phyloP scores from a whole-genome alignment of 805 yeast genomes.

The Alloascoidea hylecoeti region DNA sequence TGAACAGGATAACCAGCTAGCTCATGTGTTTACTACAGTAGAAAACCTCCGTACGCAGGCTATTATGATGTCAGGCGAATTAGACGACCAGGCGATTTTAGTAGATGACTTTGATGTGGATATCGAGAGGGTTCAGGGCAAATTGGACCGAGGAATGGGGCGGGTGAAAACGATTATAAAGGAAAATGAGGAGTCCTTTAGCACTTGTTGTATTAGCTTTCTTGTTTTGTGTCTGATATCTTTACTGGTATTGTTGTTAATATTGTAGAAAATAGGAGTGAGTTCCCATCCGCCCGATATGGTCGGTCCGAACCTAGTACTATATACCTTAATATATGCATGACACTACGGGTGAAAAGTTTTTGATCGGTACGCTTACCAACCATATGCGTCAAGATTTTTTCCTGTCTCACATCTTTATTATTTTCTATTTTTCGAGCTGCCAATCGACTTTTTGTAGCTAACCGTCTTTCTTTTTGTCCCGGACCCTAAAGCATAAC shows the following conservation, averaged over 20 bases:
- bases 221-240: conserved; percentile 60
- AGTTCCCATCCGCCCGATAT: not conserved
- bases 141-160: conserved; percentile 62
- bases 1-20: conserved; percentile 79
- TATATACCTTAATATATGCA: too few species aligned
- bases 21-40: conserved; percentile 74
- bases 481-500: too few species aligned
- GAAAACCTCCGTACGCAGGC: conserved; percentile 79
- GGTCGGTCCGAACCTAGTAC: too few species aligned
- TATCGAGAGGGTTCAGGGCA: conserved; percentile 60
- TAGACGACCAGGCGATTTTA: conserved; percentile 76
- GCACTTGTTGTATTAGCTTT: conserved; percentile 81
- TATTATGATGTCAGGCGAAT: conserved; percentile 70
- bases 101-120: conserved; percentile 73
- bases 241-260: conserved; percentile 52
- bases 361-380: too few species aligned
- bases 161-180: conserved; percentile 68
- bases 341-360: too few species aligned
- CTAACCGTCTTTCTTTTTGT: too few species aligned
- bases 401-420: too few species aligned
- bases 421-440: too few species aligned
- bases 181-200: conserved; percentile 65
- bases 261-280: conserved; percentile 18
- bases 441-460: too few species aligned
- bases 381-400: too few species aligned